Evolutionary conservation across 768 basidiomycete species (phyloP).

Genomic region (Suillus alpinus): DNA sequence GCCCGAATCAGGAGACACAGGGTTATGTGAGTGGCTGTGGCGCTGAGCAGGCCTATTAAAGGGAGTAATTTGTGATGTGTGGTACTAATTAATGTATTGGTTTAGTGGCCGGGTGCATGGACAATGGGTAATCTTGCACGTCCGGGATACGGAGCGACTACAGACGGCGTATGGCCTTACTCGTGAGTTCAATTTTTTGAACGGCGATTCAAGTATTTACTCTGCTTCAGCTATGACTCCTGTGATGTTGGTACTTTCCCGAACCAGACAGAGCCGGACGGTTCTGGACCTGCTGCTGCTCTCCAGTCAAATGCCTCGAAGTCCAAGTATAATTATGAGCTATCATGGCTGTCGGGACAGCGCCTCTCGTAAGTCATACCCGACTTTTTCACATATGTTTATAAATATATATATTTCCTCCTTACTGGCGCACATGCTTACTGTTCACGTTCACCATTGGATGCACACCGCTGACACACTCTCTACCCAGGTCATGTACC

Average conservation of each 20-base stretch:
- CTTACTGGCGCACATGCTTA: constrained; percentile 3
- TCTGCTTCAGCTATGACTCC: constrained; percentile 39
- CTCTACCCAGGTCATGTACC: constrained; percentile 58
- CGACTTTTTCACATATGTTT: not conserved
- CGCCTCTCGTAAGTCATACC: constrained; percentile 55
- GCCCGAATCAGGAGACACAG: constrained; percentile 47
- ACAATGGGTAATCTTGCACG: constrained; percentile 87
- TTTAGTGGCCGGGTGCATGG: constrained; percentile 83
- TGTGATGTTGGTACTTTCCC: constrained; percentile 61
- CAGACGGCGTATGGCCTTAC: constrained; percentile 84
- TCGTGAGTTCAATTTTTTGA: constrained; percentile 40
- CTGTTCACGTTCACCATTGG: not conserved
- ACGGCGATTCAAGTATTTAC: not conserved
- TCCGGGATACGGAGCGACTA: constrained; percentile 76
- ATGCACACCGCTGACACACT: not conserved
- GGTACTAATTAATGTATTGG: not conserved
- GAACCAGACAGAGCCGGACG: constrained; percentile 47
- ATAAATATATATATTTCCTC: too few species aligned
- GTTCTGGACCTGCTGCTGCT: constrained; percentile 60
- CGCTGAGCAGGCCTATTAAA: not conserved
- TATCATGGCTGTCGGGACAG: constrained; percentile 80
- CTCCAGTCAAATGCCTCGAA: constrained; percentile 47
- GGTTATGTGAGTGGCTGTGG: constrained; percentile 39
- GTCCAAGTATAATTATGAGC: constrained; percentile 50
- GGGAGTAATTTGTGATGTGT: not conserved